Evolutionary conservation across 2,329 filamentous ascomycete species (phyloP).

Genomic region (Dothistroma septosporum): DNA sequence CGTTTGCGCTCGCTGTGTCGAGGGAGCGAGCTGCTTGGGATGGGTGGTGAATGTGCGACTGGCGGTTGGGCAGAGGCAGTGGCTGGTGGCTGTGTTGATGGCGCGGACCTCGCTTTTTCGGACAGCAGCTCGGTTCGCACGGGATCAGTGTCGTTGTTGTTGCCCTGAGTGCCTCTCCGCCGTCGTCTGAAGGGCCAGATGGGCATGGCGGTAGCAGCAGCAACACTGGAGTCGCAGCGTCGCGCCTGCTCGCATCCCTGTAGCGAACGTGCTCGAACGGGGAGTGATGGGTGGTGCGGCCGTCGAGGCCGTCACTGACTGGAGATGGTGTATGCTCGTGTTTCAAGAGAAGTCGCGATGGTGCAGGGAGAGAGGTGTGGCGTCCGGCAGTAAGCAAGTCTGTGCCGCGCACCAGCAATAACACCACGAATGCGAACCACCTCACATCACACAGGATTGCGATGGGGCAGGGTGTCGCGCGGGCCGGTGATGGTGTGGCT

Average conservation of each 20-base stretch:
- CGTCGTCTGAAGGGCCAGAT: constrained; percentile 80
- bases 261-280: constrained; percentile 4
- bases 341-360: background rate
- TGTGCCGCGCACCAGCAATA: background rate
- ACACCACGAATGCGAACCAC: no score
- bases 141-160: constrained; percentile 6
- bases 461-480: background rate
- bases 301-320: background rate
- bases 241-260: constrained; percentile 14
- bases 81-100: constrained; percentile 12
- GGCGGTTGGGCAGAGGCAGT: background rate
- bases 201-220: constrained; percentile 54
- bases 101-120: constrained; percentile 47
- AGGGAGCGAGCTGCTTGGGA: constrained; percentile 21
- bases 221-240: constrained; percentile 1
- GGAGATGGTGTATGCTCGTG: background rate
- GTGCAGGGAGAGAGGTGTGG: background rate
- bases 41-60: constrained; percentile 6
- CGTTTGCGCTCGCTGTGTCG: constrained; percentile 13
- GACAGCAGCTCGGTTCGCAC: constrained; percentile 38
- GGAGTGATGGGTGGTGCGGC: background rate
- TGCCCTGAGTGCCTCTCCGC: constrained; percentile 38
- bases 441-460: background rate
- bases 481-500: background rate
- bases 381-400: background rate